Conservation (phyloP, 1,284 basidiomycete genomes). For the Boletus sp. region DNA sequence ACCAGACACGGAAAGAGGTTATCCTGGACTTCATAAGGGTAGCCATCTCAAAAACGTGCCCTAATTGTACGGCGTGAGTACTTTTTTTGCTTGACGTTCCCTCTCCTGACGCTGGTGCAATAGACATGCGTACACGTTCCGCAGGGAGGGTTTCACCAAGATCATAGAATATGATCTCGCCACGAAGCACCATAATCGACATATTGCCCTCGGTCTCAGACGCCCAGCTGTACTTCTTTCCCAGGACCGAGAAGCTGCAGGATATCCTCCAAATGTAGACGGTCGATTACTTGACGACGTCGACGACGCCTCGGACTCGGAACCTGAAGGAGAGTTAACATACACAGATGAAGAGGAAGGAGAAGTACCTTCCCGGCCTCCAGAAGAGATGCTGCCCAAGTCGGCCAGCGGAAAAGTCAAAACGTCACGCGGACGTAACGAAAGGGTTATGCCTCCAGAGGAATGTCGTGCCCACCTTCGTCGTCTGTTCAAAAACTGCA, state of each 20-base stretch:
- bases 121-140: constrained; percentile 82
- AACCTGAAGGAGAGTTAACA: constrained; percentile 43
- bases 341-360: constrained; percentile 49
- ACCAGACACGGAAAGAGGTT: constrained; percentile 80
- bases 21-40: constrained; percentile 82
- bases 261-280: constrained; percentile 22
- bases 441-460: constrained; percentile 85
- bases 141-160: constrained; percentile 93
- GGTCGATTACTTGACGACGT: constrained; percentile 45
- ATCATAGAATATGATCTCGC: constrained; percentile 91
- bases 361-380: constrained; percentile 20
- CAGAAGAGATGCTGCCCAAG: constrained; percentile 43
- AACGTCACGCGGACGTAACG: constrained; percentile 72
- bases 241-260: constrained; percentile 36
- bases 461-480: constrained; percentile 95
- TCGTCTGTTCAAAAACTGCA: constrained; percentile 83
- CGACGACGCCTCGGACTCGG: constrained; percentile 39
- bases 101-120: constrained; percentile 5
- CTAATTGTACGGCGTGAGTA: constrained; percentile 82
- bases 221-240: constrained; percentile 70
- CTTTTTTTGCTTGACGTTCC: neutral
- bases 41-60: constrained; percentile 70
- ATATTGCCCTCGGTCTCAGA: constrained; percentile 51
- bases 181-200: constrained; percentile 71
- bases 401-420: constrained; percentile 79